Conservation (phyloP, 306 rosid species). For the Pyrus communis region DNA sequence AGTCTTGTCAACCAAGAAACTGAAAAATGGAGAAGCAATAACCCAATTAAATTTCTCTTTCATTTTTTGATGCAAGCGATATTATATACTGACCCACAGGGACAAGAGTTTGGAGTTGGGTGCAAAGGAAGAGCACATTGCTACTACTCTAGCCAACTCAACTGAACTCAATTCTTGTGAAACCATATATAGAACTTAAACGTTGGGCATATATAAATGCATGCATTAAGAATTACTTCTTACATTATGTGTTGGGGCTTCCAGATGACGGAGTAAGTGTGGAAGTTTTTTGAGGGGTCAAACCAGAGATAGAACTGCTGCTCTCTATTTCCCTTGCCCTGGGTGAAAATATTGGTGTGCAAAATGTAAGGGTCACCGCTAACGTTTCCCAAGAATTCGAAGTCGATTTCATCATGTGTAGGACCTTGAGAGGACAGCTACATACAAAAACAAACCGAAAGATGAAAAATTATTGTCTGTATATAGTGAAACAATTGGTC, state of each 20-base stretch:
- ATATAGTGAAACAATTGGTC: not conserved
- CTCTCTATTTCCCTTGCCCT: conserved; percentile 75
- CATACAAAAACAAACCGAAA: not conserved
- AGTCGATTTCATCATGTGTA: conserved; percentile 84
- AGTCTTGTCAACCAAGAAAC: conserved; percentile 65
- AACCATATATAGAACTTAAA: no score
- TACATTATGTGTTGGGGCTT: conserved; percentile 73
- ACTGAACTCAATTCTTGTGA: no score
- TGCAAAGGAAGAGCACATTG: no score
- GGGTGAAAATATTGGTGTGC: conserved; percentile 71
- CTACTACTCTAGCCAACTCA: no score
- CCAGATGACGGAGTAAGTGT: conserved; percentile 85
- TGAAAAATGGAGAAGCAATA: conserved; percentile 6
- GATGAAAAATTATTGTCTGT: not conserved
- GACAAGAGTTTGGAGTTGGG: no score
- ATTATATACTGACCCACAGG: no score
- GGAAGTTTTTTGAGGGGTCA: conserved; percentile 79
- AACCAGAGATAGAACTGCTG: conserved; percentile 87
- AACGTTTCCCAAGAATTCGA: conserved; percentile 82
- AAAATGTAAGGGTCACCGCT: conserved; percentile 75
- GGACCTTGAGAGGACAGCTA: conserved; percentile 74
- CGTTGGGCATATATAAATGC: not conserved
- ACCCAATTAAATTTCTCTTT: not conserved
- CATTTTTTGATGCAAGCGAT: not conserved
- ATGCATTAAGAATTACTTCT: not conserved